These are phyloP conservation scores for Auricularia sp. DNA, from an alignment of 768 basidiomycete species.

Conservation along the genomic window DNA sequence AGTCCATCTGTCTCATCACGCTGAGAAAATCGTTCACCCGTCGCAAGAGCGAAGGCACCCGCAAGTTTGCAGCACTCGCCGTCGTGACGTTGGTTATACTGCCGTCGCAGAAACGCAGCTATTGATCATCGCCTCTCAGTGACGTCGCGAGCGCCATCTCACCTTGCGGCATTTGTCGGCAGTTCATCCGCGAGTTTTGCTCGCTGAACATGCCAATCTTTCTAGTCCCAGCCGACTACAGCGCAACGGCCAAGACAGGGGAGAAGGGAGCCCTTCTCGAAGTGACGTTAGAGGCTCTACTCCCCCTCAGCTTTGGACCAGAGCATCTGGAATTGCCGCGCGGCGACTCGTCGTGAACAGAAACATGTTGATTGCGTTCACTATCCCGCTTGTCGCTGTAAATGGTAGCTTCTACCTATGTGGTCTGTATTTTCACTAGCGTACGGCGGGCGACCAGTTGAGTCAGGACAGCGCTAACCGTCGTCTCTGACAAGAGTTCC, in stretches of 20 bases:
- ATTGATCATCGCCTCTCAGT: slow-evolving; percentile 25
- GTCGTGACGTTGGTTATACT: slow-evolving; percentile 49
- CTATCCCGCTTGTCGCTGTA: no score
- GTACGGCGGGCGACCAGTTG: no score
- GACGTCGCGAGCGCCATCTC: slow-evolving; percentile 60
- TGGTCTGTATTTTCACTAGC: no score
- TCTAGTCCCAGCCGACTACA: slow-evolving; percentile 50
- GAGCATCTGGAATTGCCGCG: slow-evolving; percentile 46
- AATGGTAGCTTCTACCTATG: no score
- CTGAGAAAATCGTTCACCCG: not conserved
- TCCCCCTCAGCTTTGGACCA: slow-evolving; percentile 85
- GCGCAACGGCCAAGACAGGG: slow-evolving; percentile 36
- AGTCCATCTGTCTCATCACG: not conserved
- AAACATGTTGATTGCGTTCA: no score
- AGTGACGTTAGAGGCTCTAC: slow-evolving; percentile 59
- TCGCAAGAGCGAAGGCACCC: slow-evolving; percentile 65
- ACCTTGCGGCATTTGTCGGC: slow-evolving; percentile 92
- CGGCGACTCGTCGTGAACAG: not conserved
- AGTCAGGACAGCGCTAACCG: no score
- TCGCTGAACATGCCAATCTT: slow-evolving; percentile 57
- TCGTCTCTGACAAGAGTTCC: no score
- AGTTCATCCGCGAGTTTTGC: slow-evolving; percentile 84
- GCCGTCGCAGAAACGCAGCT: not conserved
- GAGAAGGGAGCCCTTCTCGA: slow-evolving; percentile 38
- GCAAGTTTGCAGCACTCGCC: slow-evolving; percentile 63